These are phyloP conservation scores for Gymnopilus dilepis DNA, from an alignment of 768 basidiomycete species.

Conservation along the genomic window DNA sequence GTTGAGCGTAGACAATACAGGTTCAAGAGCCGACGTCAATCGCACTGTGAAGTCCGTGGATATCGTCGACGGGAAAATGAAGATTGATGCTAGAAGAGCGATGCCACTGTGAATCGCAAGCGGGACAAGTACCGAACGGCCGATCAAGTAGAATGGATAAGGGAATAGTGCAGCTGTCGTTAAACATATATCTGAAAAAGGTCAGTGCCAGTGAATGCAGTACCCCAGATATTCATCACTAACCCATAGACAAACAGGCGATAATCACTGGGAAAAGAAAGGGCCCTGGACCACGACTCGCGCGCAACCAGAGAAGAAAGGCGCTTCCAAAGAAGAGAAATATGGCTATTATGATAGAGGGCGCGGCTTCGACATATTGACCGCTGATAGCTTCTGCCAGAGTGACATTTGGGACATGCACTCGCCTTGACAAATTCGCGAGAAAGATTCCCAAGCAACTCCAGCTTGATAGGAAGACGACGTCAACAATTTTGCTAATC, in stretches of 20 bases:
- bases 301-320: conserved; percentile 63
- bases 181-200: conserved; percentile 55
- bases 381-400: conserved; percentile 50
- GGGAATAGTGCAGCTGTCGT: conserved; percentile 67
- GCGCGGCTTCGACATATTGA: conserved; percentile 64
- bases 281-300: conserved; percentile 66
- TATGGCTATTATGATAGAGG: conserved; percentile 60
- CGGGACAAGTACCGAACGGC: conserved; percentile 59
- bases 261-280: conserved; percentile 61
- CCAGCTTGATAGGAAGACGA: conserved; percentile 54
- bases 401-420: conserved; percentile 44
- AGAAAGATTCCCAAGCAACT: conserved; percentile 66
- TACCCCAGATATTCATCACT: conserved; percentile 20
- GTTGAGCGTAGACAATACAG: conserved; percentile 49
- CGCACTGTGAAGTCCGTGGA: conserved; percentile 61
- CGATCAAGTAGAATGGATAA: conserved; percentile 66
- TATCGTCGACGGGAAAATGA: conserved; percentile 68
- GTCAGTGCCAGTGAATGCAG: background rate
- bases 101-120: conserved; percentile 63
- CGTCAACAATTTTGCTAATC: background rate
- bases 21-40: conserved; percentile 51
- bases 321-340: conserved; percentile 69
- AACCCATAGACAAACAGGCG: conserved; percentile 64
- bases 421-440: conserved; percentile 57
- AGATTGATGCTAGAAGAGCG: conserved; percentile 52